phyloP scores from a whole-genome alignment of 2,329 filamentous ascomycete species.

The Ambrosiella cleistominuta region DNA sequence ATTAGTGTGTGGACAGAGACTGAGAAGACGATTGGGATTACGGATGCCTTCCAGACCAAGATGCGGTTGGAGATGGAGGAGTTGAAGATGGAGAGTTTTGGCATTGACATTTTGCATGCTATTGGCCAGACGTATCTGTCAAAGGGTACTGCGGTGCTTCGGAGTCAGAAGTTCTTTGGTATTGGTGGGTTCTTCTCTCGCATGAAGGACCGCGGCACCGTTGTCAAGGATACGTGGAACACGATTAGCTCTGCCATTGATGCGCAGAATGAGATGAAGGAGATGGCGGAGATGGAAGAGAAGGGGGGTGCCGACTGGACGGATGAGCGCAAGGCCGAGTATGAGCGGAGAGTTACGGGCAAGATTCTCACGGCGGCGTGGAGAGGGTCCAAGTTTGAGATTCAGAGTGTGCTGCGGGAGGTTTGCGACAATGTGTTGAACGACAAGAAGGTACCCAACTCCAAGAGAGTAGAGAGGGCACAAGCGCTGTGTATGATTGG shows the following conservation, averaged over 20 bases:
- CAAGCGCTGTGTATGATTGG: constrained; percentile 78
- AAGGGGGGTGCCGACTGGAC: constrained; percentile 95
- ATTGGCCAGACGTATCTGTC: constrained; percentile 81
- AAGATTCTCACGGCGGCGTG: constrained; percentile 96
- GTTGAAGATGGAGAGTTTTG: constrained; percentile 97
- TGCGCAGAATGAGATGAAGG: constrained; percentile 95
- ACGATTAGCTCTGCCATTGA: constrained; percentile 93
- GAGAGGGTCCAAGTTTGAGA: constrained; percentile 94
- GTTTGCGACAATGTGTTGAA: constrained; percentile 82
- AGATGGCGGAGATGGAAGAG: constrained; percentile 94
- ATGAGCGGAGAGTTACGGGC: constrained; percentile 86
- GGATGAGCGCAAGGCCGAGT: constrained; percentile 89
- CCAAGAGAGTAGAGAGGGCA: constrained; percentile 79
- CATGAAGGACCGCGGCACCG: constrained; percentile 87
- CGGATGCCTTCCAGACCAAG: constrained; percentile 80
- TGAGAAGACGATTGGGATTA: constrained; percentile 73
- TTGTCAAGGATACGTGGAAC: constrained; percentile 97
- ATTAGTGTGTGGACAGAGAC: constrained; percentile 95
- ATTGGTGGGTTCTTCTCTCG: constrained; percentile 89
- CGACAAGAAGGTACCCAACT: constrained; percentile 56
- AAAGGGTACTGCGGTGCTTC: constrained; percentile 75
- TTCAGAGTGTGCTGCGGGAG: constrained; percentile 84
- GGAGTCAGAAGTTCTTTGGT: constrained; percentile 91
- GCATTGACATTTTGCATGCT: constrained; percentile 86
- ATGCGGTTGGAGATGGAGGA: constrained; percentile 90